Evolutionary conservation across 1,139 yeast species (phyloP), one percentile per base, ranked within the genome.

Genomic region (Citeromyces siamensis): DNA sequence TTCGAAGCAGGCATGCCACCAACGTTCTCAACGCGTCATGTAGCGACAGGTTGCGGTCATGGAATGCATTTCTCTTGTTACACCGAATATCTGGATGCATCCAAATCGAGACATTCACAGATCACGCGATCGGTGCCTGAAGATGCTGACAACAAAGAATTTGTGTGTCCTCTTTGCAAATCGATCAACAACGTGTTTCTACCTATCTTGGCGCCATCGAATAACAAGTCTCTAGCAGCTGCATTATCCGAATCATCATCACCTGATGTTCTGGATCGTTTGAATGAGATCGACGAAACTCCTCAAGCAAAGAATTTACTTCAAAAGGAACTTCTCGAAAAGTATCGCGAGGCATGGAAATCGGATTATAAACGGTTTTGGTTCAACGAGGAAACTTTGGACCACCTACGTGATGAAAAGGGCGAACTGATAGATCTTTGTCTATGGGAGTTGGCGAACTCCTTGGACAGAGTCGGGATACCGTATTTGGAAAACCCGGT

Each of bases 11-110:
- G 88, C 0, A 82, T 79, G 47, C 71, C 76, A 1, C 49, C 56
- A 12, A 56, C 51, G 17, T 56, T 58, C 5, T 52, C 59, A 19
- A 40, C 44, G 2, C 67, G 67, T 37, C 60, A 78, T 6, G 75
- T 82, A 1, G 64, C 86, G 5, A 75, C 79, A 47, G 78, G 94
- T 37, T 90, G 98, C 60, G 94, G 96, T 0, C 98, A 90, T 57
- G 94, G 95, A 1, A 80, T 90, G 76, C 98, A 90, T 55, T 75
- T 71, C 45, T 68, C 71, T 26, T 90, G 98, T 51, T 82, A 79
- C 47, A 54, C 71, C 39, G 75, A 76, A 41, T 83, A 75, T 50
- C 59, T 75, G 49, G 63, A 64, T 36, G 66, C 73, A 14, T 66
- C 69, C 35, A 61, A 71, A 38, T 58, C 64, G 10, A 68, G 79